Conservation (phyloP, 2,329 filamentous ascomycete species). For the Claviceps spartinae region DNA sequence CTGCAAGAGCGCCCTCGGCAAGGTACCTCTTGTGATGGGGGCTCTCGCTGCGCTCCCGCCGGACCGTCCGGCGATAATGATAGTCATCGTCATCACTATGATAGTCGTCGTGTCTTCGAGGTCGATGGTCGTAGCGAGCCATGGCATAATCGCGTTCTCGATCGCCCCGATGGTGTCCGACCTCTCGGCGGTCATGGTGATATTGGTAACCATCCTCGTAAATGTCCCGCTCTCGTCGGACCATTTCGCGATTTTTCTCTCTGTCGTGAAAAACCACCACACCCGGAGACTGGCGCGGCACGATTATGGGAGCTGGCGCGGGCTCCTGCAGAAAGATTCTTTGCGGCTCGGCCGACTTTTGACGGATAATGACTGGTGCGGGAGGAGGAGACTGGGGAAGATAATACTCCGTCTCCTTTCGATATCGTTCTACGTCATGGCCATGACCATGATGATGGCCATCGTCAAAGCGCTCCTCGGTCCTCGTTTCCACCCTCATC, state of each 20-base stretch:
- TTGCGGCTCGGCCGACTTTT: constrained; percentile 40
- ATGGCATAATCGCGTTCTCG: constrained; percentile 16
- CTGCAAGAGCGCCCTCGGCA: constrained; percentile 51
- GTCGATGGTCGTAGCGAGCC: constrained; percentile 25
- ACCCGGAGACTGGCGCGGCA: constrained; percentile 31
- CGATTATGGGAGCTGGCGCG: constrained; percentile 36
- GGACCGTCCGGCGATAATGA: constrained; percentile 31
- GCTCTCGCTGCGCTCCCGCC: constrained; percentile 36
- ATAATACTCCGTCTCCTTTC: constrained; percentile 50
- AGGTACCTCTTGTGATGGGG: constrained; percentile 44
- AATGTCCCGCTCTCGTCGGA: constrained; percentile 21
- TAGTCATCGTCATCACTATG: constrained; percentile 35
- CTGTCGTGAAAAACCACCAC: constrained; percentile 31
- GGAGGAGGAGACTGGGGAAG: constrained; percentile 35
- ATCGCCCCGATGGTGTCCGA: constrained; percentile 25
- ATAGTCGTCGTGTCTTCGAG: constrained; percentile 29
- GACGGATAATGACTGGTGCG: constrained; percentile 42
- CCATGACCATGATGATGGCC: constrained; percentile 30
- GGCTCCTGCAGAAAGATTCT: constrained; percentile 49
- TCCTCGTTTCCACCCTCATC: constrained; percentile 39
- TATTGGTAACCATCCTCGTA: constrained; percentile 38
- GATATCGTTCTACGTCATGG: constrained; percentile 43
- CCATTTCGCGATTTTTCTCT: constrained; percentile 24
- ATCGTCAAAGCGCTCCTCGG: constrained; percentile 36
- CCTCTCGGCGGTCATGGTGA: constrained; percentile 31